Conservation (phyloP, 129 eudicot genomes). For the Solidago caesia region DNA sequence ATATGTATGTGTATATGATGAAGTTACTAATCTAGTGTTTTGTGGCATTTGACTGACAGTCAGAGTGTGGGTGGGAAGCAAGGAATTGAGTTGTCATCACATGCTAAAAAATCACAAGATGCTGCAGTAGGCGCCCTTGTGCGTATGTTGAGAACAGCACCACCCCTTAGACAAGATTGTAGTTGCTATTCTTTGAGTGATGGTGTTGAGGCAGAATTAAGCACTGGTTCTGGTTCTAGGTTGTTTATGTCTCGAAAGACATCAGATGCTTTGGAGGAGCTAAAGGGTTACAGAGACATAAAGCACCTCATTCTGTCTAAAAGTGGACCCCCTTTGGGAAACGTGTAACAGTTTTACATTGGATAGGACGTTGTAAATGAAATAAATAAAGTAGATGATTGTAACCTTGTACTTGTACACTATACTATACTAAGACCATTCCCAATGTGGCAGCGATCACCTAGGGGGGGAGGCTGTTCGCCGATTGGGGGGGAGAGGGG, state of each 20-base stretch:
- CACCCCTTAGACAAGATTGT: slow-evolving; percentile 83
- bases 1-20: slow-evolving; percentile 1
- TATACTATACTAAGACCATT: too few species aligned
- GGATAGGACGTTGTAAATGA: background rate
- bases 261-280: slow-evolving; percentile 95
- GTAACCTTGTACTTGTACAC: background rate
- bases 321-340: slow-evolving; percentile 42
- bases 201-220: slow-evolving; percentile 43
- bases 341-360: slow-evolving; percentile 15
- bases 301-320: slow-evolving; percentile 80
- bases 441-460: too few species aligned
- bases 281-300: slow-evolving; percentile 68
- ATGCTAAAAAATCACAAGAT: slow-evolving; percentile 71
- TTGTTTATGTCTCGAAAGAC: slow-evolving; percentile 61
- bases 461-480: too few species aligned
- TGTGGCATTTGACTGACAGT: slow-evolving; percentile 45
- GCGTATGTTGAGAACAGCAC: slow-evolving; percentile 92
- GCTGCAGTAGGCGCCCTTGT: slow-evolving; percentile 95
- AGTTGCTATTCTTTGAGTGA: slow-evolving; percentile 49
- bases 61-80: slow-evolving; percentile 48
- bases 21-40: slow-evolving; percentile 18
- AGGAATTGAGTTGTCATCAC: slow-evolving; percentile 41
- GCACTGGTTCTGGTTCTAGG: slow-evolving; percentile 45
- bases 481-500: too few species aligned
- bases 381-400: background rate